These are phyloP conservation scores for Mucor piriformis DNA, from an alignment of 371 early-diverging fungal genomes.

Conservation along the genomic window DNA sequence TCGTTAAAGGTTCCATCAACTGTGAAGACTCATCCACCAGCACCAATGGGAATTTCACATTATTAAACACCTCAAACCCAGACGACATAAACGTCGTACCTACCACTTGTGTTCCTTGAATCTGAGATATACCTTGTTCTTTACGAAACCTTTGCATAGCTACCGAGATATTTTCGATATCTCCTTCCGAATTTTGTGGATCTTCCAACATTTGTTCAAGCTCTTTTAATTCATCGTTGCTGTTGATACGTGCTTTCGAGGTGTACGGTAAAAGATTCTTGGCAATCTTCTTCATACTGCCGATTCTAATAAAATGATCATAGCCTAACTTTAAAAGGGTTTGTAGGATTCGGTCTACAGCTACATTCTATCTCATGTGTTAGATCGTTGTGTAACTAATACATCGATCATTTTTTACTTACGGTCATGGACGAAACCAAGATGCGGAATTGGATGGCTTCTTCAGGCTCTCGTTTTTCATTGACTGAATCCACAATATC, in stretches of 20 bases:
- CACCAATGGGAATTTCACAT: constrained; percentile 65
- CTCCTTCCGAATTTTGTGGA: constrained; percentile 54
- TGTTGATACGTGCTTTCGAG: constrained; percentile 52
- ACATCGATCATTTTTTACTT: constrained; percentile 9
- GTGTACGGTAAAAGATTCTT: constrained; percentile 72
- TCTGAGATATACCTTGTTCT: constrained; percentile 50
- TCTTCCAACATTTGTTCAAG: constrained; percentile 73
- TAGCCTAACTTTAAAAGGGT: constrained; percentile 72
- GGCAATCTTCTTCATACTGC: constrained; percentile 81
- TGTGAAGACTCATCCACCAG: constrained; percentile 91
- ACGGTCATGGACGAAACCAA: constrained; percentile 71
- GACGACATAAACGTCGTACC: constrained; percentile 84
- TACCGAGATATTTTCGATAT: constrained; percentile 57
- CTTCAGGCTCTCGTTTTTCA: constrained; percentile 38
- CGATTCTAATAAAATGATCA: constrained; percentile 81
- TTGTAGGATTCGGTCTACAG: constrained; percentile 86
- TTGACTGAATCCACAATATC: constrained; percentile 53
- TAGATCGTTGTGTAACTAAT: too few species aligned
- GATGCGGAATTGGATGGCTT: constrained; percentile 50
- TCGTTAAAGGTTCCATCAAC: constrained; percentile 85
- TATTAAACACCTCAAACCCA: constrained; percentile 68
- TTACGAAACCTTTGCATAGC: constrained; percentile 69
- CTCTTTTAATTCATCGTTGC: constrained; percentile 70
- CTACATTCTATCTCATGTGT: constrained; percentile 62
- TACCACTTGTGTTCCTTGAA: constrained; percentile 64